Evolutionary conservation across 1,139 yeast species (phyloP), one percentile per base, ranked within the genome.

Genomic region (Keqinozyma sinolaborantium): DNA sequence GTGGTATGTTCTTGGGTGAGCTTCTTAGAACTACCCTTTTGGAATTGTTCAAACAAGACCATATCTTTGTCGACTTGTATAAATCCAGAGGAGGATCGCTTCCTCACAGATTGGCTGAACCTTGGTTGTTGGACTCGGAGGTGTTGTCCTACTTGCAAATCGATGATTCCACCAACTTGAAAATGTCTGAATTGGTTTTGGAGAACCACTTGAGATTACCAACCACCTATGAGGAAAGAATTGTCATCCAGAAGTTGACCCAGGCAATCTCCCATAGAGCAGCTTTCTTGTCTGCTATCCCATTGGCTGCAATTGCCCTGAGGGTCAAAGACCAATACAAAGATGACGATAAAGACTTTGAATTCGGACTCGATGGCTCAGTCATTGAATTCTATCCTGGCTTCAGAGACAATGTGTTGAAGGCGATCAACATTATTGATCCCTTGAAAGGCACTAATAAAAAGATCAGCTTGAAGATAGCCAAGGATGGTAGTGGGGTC

Each of bases 1-100:
- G 90, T 42, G 97, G 97, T 29, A 85, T 90, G 95, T 90, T 84
- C 50, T 64, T 90, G 50, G 97, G 97, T 36, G 97, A 90, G 59
- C 70, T 90, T 34, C 68, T 88, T 41, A 73, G 98, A 49, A 79
- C 80, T 32, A 70, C 79, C 10, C 58, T 90, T 29, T 64, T 81
- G 27, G 95, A 87, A 42, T 64, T 88, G 36, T 77, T 80, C 52
- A 55, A 68, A 8, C 59, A 71, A 40, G 76, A 77, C 2, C 60
- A 76, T 25, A 53, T 87, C 11, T 77, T 87, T 47, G 59, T 54
- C 16, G 83, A 77, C 33, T 60, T 66, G 30, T 79, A 69, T 48
- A 51, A 68, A 24, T 43, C 58, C 6, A 70, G 75, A 50, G 79
- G 78, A 21, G 70, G 72, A 1, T 60, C 70, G 4, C 64, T 79